These are phyloP conservation scores for Penicillium macrosclerotiorum DNA, from an alignment of 495 filamentous ascomycete genomes.

Conservation along the genomic window DNA sequence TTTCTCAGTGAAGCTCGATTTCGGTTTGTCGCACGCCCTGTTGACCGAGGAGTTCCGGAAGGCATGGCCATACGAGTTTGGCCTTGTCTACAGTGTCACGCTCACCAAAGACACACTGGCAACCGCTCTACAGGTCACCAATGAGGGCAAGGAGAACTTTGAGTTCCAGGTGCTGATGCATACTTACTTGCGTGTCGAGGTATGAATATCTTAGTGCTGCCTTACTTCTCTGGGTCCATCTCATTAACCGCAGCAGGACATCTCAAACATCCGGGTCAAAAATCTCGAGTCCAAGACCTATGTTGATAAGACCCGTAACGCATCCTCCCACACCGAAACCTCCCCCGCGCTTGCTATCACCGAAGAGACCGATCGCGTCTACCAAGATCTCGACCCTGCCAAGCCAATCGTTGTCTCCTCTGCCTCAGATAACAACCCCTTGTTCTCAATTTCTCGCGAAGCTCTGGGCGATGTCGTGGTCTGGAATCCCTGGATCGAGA, in stretches of 20 bases:
- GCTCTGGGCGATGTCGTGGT: slow-evolving; percentile 84
- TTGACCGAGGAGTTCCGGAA: slow-evolving; percentile 61
- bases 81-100: slow-evolving; percentile 88
- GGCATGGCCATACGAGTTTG: slow-evolving; percentile 81
- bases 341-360: slow-evolving; percentile 56
- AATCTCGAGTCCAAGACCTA: slow-evolving; percentile 74
- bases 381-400: slow-evolving; percentile 60
- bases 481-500: slow-evolving; percentile 96
- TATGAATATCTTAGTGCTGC: slow-evolving; percentile 39
- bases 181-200: slow-evolving; percentile 79
- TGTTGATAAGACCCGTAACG: slow-evolving; percentile 74
- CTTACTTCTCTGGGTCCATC: not conserved
- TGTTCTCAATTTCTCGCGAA: slow-evolving; percentile 73
- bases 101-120: slow-evolving; percentile 69
- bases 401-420: slow-evolving; percentile 53
- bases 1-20: slow-evolving; percentile 83
- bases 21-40: slow-evolving; percentile 75
- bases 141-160: slow-evolving; percentile 70
- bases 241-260: slow-evolving; percentile 54
- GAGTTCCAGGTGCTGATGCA: slow-evolving; percentile 93
- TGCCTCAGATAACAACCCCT: slow-evolving; percentile 54
- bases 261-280: slow-evolving; percentile 63
- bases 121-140: slow-evolving; percentile 83
- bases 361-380: slow-evolving; percentile 81
- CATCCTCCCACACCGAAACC: slow-evolving; percentile 55